phyloP scores from a whole-genome alignment of 2,329 filamentous ascomycete genomes.

The Monilinia laxa region DNA sequence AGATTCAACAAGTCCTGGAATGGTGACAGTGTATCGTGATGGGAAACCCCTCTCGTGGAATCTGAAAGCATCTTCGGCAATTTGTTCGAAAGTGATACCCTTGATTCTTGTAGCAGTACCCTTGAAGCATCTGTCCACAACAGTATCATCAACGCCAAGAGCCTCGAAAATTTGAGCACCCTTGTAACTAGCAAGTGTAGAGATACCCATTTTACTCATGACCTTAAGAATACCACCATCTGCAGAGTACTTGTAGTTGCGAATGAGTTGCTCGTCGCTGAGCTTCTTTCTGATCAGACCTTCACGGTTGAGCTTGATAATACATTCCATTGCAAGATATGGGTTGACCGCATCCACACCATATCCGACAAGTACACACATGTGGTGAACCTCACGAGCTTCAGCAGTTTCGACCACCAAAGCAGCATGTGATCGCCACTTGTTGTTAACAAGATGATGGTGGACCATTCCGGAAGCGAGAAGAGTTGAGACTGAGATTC shows the following conservation, averaged over 20 bases:
- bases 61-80: conserved; percentile 90
- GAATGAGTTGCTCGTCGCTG: conserved; percentile 76
- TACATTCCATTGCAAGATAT: conserved; percentile 93
- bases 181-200: conserved; percentile 93
- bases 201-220: conserved; percentile 99
- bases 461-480: conserved; percentile 92
- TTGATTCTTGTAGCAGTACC: conserved; percentile 93
- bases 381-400: conserved; percentile 95
- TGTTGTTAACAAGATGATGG: conserved; percentile 92
- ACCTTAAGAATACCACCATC: conserved; percentile 97
- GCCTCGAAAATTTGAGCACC: conserved; percentile 97
- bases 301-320: conserved; percentile 93
- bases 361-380: conserved; percentile 96
- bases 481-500: conserved; percentile 81
- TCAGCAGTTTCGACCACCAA: conserved; percentile 90
- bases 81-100: conserved; percentile 89
- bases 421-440: conserved; percentile 87
- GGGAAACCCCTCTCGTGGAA: conserved; percentile 94
- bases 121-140: conserved; percentile 92
- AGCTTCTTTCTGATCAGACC: conserved; percentile 89
- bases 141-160: conserved; percentile 85
- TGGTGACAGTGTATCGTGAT: conserved; percentile 69
- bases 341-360: conserved; percentile 93
- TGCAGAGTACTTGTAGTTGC: conserved; percentile 95
- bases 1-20: conserved; percentile 83